Conservation (phyloP, 495 filamentous ascomycete genomes). For the Penicillium desertorum region DNA sequence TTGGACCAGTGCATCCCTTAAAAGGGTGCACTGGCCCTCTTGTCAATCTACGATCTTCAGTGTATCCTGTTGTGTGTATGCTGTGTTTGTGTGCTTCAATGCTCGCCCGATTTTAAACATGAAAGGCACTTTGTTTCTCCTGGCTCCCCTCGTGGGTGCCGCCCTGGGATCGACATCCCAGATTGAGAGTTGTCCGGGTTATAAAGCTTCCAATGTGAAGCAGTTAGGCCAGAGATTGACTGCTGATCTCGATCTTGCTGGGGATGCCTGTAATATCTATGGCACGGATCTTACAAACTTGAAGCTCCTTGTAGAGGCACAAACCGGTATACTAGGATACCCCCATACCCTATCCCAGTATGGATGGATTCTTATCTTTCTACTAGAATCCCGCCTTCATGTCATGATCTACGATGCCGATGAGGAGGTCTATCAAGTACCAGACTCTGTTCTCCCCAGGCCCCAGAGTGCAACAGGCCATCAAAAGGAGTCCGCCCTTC, state of each 20-base stretch:
- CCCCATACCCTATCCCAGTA: not conserved
- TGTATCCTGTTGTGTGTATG: constrained; percentile 14
- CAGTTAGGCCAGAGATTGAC: constrained; percentile 39
- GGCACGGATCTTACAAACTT: constrained; percentile 66
- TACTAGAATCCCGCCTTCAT: constrained; percentile 69
- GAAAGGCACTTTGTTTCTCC: constrained; percentile 30
- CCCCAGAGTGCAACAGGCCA: constrained; percentile 38
- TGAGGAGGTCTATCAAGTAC: constrained; percentile 77
- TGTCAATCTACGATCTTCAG: constrained; percentile 9
- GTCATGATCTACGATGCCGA: constrained; percentile 77
- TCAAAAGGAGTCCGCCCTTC: constrained; percentile 42
- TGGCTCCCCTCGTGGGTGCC: constrained; percentile 38
- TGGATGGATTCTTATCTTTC: not conserved
- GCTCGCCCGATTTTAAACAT: constrained; percentile 21
- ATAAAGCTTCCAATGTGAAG: constrained; percentile 64
- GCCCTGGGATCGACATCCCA: constrained; percentile 25
- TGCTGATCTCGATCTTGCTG: constrained; percentile 67
- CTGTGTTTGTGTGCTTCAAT: constrained; percentile 13
- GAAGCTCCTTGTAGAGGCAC: constrained; percentile 70
- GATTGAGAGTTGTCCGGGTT: constrained; percentile 61
- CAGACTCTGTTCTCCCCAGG: constrained; percentile 66
- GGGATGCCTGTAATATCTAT: constrained; percentile 67
- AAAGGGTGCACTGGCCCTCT: constrained; percentile 5
- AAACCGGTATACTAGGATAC: constrained; percentile 57
- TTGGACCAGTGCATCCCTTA: not conserved